Base-by-base conservation (phyloP, 495 filamentous ascomycete genomes). In the Aspergillus conjunctus region DNA sequence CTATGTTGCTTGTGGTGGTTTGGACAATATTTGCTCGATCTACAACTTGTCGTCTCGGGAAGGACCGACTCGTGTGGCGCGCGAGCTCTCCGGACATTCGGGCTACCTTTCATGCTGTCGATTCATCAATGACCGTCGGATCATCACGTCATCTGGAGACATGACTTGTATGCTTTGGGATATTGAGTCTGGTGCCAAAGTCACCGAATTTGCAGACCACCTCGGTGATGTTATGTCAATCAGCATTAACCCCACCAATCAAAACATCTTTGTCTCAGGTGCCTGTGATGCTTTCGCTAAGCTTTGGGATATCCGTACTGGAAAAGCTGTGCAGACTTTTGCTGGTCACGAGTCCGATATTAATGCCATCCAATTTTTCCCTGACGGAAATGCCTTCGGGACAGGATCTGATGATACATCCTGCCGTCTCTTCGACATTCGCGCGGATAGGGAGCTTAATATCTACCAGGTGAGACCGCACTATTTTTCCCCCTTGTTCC, bases 161-260 rank as follows among this genome's bases (percentile, higher is more conserved):
- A 98, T 98, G 95, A 98, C 94, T 51, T 98, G 94, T 80, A 97
- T 98, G 90, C 88, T 98, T 67, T 98, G 94, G 94, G 94, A 98
- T 82, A 91, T 98, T 52, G 94, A 98, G 74, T 93, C 94, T 0
- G 95, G 95, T 22, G 88, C 91, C 49, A 98, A 98, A 81, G 90
- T 97, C 14, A 96, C 92, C 66, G 94, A 98, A 75, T 98, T 98
- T 63, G 95, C 94, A 68, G 94, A 98, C 80, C 94, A 98, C 71
- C 82, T 98, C 22, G 94, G 94, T 73, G 94, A 98, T 71, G 94
- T 98, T 60, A 98, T 98, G 94, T 98, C 94, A 77, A 91, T 98
- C 74, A 98, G 95, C 83, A 91, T 98, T 80, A 98, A 98, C 79
- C 94, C 94, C 4, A 97, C 96, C 52, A 97, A 98, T 80, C 92